Evolutionary conservation across 441 rosid genomes (phyloP), one percentile per base, ranked within the genome.

Genomic region (Pelargonium australe): DNA sequence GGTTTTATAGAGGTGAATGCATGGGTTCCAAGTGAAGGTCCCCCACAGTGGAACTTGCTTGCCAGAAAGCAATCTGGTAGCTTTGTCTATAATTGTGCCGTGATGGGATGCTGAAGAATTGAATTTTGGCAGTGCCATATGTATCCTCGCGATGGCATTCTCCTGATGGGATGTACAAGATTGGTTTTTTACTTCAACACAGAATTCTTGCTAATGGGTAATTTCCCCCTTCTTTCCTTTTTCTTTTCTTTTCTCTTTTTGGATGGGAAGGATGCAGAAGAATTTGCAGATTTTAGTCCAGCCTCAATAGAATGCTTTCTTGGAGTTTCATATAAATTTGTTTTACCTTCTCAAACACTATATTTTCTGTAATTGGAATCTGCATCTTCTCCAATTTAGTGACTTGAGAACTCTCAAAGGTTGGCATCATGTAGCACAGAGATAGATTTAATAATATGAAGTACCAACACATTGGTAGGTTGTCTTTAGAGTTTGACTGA

Each of bases 41-140:
- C 86, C 63, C 97, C 98, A 0, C 76, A 76, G 49, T 93, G 98
- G 98, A 79, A 83, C 80, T 64, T 84, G 81, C 93, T 93, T 2
- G 97, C 82, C 13, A 82, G 86, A 68, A 91, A 84, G 82, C 91
- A 78, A 41, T 91, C 87, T 5, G 85, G 80, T 74, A 93, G 83
- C 83, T 93, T 93, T 75, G 98, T 93, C 69, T 91, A 91, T 83
- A 93, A 93, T 83, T 93, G 98, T 69, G 96, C 98, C n/a, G 96
- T 93, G 70, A 93, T 93, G 98, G 97, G 98, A 67, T 93, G 98
- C 86, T 93, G 79, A 91, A 78, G 78, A 68, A 62, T 64, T 69
- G 70, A 68, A 70, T 47, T 70, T 51, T 75, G 75, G 72, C 61
- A 67, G 83, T 68, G 60, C 69, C 77, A 49, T 68, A 51, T 71